Evolutionary conservation across 768 basidiomycete species (phyloP).

Genomic region (Tylopilus felleus): DNA sequence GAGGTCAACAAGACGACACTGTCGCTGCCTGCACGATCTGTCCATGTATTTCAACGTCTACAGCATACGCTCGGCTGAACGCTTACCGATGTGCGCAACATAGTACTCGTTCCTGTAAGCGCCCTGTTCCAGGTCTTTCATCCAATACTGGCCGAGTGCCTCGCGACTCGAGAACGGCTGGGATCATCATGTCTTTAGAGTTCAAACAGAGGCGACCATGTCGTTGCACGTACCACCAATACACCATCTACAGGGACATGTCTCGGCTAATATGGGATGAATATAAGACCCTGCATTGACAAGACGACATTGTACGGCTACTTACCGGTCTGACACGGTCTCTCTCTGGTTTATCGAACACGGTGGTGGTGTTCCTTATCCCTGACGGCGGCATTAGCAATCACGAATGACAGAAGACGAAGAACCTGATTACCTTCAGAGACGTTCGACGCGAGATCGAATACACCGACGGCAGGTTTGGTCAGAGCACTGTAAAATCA

Average conservation of each 20-base stretch:
- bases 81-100: conserved; percentile 87
- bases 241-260: conserved; percentile 86
- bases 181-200: neutral
- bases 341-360: conserved; percentile 88
- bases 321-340: conserved; percentile 81
- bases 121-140: conserved; percentile 91
- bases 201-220: neutral
- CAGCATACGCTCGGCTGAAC: neutral
- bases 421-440: conserved; percentile 63
- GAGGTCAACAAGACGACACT: conserved; percentile 78
- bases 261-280: conserved; percentile 56
- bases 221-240: conserved; percentile 57
- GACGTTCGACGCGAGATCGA: conserved; percentile 93
- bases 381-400: conserved; percentile 43
- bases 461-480: conserved; percentile 94
- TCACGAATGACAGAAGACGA: neutral
- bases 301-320: conserved; percentile 3
- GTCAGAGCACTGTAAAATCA: conserved; percentile 72
- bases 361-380: conserved; percentile 97
- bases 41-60: conserved; percentile 10
- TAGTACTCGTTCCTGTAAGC: conserved; percentile 80
- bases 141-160: conserved; percentile 94
- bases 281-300: conserved; percentile 2
- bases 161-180: conserved; percentile 89
- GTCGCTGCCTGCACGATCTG: conserved; percentile 77